Conservation (phyloP, 2,329 filamentous ascomycete species). For the Colletotrichum sp. region DNA sequence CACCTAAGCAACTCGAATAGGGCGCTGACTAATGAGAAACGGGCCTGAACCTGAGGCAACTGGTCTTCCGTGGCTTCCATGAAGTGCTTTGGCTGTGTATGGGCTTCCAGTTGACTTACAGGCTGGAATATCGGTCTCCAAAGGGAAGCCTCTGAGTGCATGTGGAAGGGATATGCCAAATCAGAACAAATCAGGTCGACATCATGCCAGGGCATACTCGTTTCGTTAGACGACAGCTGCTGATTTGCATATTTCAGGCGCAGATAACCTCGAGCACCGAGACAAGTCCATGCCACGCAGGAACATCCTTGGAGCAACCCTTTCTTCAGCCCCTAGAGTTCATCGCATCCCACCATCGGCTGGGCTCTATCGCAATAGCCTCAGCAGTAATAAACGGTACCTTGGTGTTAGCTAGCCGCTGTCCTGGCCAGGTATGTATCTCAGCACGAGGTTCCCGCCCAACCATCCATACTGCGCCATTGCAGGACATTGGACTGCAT, state of each 20-base stretch:
- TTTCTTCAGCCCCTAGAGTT: slow-evolving; percentile 15
- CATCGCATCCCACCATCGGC: background rate
- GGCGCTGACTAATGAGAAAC: background rate
- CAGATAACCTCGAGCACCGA: background rate
- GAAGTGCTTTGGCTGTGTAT: background rate
- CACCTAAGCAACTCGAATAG: background rate
- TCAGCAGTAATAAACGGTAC: slow-evolving; percentile 6
- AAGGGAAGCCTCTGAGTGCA: background rate
- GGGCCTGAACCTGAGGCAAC: background rate
- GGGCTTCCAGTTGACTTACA: background rate
- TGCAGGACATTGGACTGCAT: background rate
- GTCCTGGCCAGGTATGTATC: background rate
- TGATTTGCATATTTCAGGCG: slow-evolving; percentile 2
- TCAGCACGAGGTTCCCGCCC: background rate
- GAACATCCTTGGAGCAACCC: slow-evolving; percentile 13
- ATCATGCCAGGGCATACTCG: background rate
- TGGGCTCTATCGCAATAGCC: background rate
- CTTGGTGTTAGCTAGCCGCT: background rate
- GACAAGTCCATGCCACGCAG: slow-evolving; percentile 3
- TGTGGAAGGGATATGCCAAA: background rate
- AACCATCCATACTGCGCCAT: background rate
- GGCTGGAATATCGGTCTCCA: background rate
- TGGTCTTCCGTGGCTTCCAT: background rate
- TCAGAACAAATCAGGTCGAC: background rate
- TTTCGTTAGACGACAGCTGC: background rate